Evolutionary conservation across 169 alveolate species (phyloP).

Genomic region (Plasmodium ovale): DNA sequence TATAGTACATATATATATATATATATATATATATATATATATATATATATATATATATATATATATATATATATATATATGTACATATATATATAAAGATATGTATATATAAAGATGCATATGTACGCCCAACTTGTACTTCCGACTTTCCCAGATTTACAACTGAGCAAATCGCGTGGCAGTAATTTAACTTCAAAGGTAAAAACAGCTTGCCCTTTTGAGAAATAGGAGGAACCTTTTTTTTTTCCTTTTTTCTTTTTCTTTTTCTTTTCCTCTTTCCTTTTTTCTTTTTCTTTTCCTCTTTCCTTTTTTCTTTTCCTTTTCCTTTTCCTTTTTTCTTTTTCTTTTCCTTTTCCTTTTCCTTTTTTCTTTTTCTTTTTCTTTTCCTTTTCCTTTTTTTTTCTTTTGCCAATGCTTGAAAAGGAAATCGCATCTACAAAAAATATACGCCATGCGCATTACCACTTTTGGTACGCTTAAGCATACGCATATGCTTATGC

Average conservation of each 20-base stretch:
- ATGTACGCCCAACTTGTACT: not conserved
- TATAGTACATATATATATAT: not conserved
- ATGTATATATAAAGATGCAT: not conserved
- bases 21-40: not conserved
- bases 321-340: slow-evolving; percentile 1
- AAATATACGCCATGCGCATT: too few species aligned
- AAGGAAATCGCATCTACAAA: too few species aligned
- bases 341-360: not conserved
- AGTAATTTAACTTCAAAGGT: too few species aligned
- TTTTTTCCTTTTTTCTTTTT: not conserved
- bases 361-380: slow-evolving; percentile 5
- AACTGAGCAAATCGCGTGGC: too few species aligned
- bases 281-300: not conserved
- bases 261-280: not conserved
- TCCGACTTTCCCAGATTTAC: too few species aligned
- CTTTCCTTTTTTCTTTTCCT: not conserved
- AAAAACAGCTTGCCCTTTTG: too few species aligned
- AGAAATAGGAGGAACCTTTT: not conserved
- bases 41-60: too few species aligned
- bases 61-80: too few species aligned
- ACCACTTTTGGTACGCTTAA: too few species aligned
- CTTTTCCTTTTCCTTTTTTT: too few species aligned
- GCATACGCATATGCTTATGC: too few species aligned
- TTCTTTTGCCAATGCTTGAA: too few species aligned
- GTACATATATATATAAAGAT: not conserved